Evolutionary conservation across 345 rosid species (phyloP), one percentile per base, ranked within the genome.

Genomic region (Combretum micranthum): DNA sequence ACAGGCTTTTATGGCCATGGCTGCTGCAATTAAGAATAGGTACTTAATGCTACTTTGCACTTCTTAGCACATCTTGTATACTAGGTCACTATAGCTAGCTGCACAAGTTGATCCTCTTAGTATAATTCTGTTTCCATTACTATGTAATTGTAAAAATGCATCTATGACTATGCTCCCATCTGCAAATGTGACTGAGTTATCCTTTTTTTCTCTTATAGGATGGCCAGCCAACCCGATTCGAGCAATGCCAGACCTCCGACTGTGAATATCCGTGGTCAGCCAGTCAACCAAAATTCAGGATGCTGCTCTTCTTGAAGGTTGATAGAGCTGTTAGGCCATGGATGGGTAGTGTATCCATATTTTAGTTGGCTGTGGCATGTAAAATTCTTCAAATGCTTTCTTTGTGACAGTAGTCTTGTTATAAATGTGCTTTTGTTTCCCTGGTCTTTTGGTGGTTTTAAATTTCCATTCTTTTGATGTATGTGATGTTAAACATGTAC

Each of bases 1-100:
- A 60, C 79, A 86, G 59, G 89, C 85, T 60, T 86, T 86, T 70
- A 86, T 86, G 93, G 89, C 93, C 14, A 86, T 86, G 93, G 79
- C 89, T 65, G 83, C 83, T 53, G 83, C 75, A 21, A 81, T 86
- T 59, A 86, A 86, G 77, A 77, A 72, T 43, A 86, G 83, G 89
- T 83, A 59, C 19, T 25, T 8, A 5, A 44, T 13, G 0, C 6
- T 51, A 15, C 20, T 21, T 44, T 13, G 39, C 9, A 32, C 39
- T 32, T 4, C n/a, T 32, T 32, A 32, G 39, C 39, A 32, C 10
- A 4, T 32, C 1, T 32, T 32, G 9, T 32, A 32, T 32, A 7
- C 39, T 32, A 32, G 39, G 39, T 25, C 26, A 25, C 26, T 25
- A 25, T 32, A 32, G 9, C 39, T 4, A 4, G 39, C 39, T 32